A percentile compares a stretch with the other conserved stretches of the same genome.
These are phyloP conservation scores for Tolypocladium album DNA, from an alignment of 2,329 filamentous ascomycete genomes.

Conservation along the genomic window DNA sequence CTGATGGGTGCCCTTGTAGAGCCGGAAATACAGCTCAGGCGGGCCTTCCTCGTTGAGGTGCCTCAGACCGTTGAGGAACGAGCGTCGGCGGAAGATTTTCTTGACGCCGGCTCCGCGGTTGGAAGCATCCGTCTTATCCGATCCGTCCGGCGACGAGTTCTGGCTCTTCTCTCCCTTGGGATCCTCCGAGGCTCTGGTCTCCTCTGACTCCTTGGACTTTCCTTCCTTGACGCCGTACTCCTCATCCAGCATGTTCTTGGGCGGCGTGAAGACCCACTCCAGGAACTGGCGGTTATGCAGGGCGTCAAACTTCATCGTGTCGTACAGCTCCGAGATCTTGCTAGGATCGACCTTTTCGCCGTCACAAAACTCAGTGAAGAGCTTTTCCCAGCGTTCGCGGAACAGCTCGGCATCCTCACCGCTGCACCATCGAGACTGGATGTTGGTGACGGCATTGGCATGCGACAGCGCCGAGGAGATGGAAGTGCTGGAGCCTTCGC, in stretches of 20 bases:
- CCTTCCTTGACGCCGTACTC: conserved; percentile 39
- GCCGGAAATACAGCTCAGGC: conserved; percentile 74
- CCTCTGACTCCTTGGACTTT: conserved; percentile 30
- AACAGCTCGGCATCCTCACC: conserved; percentile 93
- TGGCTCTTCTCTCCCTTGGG: conserved; percentile 18
- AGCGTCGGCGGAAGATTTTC: conserved; percentile 48
- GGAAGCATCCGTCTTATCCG: conserved; percentile 29
- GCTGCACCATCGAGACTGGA: conserved; percentile 91
- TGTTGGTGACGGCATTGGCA: conserved; percentile 51
- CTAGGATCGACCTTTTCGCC: conserved; percentile 96
- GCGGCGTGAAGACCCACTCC: conserved; percentile 94
- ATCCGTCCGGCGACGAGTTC: conserved; percentile 18
- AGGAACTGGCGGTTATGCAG: conserved; percentile 93
- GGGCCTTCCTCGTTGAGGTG: conserved; percentile 43
- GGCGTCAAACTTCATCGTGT: conserved; percentile 99
- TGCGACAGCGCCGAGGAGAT: conserved; percentile 44
- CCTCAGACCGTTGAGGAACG: conserved; percentile 44
- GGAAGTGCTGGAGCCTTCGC: conserved; percentile 30
- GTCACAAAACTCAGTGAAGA: conserved; percentile 94
- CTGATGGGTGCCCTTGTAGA: conserved; percentile 68
- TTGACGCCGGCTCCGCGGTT: conserved; percentile 23
- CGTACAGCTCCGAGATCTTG: conserved; percentile 96
- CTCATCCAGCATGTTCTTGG: conserved; percentile 66
- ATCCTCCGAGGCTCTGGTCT: conserved; percentile 26
- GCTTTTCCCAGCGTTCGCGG: conserved; percentile 94